A percentile compares a stretch with the other conserved stretches of the same genome.
Conservation (phyloP, 2,329 filamentous ascomycete genomes). For the Hypoxylon sp. region DNA sequence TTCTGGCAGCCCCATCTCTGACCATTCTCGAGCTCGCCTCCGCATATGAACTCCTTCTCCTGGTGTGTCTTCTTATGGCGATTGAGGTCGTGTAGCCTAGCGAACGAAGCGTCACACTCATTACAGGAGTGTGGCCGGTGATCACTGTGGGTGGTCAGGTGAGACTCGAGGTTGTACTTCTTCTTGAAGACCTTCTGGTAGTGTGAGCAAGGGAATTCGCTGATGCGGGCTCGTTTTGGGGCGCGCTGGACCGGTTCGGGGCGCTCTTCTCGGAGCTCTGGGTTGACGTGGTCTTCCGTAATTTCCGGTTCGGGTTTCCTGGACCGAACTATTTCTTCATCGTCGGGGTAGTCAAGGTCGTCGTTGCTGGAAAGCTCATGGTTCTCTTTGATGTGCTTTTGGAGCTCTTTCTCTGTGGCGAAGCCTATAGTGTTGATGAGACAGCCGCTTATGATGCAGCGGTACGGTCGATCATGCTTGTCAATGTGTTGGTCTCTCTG, state of each 20-base stretch:
- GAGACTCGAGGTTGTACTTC: constrained; percentile 9
- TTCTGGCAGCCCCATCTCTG: constrained; percentile 16
- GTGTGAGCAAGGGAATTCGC: constrained; percentile 6
- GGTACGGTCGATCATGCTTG: constrained; percentile 53
- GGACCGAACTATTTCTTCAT: constrained; percentile 2
- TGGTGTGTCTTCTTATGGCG: not conserved
- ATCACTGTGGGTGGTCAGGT: constrained; percentile 6
- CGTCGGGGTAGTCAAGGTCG: constrained; percentile 9
- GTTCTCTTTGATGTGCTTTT: constrained; percentile 9
- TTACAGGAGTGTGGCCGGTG: not conserved
- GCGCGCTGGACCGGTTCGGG: not conserved
- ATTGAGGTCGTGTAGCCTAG: constrained; percentile 3
- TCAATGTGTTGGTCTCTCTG: constrained; percentile 52
- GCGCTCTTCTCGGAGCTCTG: not conserved
- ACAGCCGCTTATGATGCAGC: constrained; percentile 45
- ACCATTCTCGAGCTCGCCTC: constrained; percentile 9
- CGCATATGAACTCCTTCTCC: constrained; percentile 15
- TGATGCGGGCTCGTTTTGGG: constrained; percentile 4
- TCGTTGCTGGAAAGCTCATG: not conserved
- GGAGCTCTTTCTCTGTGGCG: constrained; percentile 1
- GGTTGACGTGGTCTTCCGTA: not conserved
- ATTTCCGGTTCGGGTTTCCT: not conserved
- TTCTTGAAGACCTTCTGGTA: constrained; percentile 16
- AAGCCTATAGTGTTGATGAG: not conserved
- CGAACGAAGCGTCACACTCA: not conserved